Percentiles rank a stretch among this genome's conserved stretches.
phyloP scores from a whole-genome alignment of 208 protist species.

The Leishmania martiniquensis region DNA sequence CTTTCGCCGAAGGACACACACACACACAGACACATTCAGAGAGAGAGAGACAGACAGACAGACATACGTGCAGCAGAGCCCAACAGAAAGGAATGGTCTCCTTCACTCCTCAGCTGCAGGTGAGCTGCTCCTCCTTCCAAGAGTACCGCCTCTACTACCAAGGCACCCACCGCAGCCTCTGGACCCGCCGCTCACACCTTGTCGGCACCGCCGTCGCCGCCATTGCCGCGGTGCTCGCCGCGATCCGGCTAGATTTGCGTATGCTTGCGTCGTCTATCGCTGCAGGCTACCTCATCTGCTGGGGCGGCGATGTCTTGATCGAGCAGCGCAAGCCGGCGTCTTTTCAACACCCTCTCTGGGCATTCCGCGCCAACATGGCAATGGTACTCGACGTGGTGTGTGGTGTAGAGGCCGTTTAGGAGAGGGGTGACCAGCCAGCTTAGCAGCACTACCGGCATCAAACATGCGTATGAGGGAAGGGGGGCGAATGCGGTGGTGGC shows the following conservation, averaged over 20 bases:
- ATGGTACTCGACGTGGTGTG: constrained; percentile 49
- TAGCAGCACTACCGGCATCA: not conserved
- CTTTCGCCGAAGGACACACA: not conserved
- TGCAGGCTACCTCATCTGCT: constrained; percentile 38
- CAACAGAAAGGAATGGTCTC: constrained; percentile 37
- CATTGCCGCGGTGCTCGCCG: constrained; percentile 24
- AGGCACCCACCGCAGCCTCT: constrained; percentile 39
- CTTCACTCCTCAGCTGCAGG: constrained; percentile 40
- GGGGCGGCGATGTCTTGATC: constrained; percentile 40
- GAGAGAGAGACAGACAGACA: not conserved
- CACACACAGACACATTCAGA: not conserved
- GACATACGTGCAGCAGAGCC: not conserved
- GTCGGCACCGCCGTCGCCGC: constrained; percentile 43
- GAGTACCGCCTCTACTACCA: constrained; percentile 68
- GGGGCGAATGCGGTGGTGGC: not conserved
- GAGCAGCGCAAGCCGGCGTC: constrained; percentile 44
- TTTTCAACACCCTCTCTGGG: constrained; percentile 55
- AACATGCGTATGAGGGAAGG: not conserved
- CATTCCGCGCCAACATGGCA: constrained; percentile 43
- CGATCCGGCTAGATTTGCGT: constrained; percentile 21
- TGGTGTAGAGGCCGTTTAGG: constrained; percentile 37
- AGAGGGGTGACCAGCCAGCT: too few species aligned
- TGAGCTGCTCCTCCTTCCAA: constrained; percentile 41
- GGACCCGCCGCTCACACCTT: constrained; percentile 49
- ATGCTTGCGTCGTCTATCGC: constrained; percentile 17